phyloP scores from a whole-genome alignment of 768 basidiomycete genomes.

The Phaeolepiota aurea region DNA sequence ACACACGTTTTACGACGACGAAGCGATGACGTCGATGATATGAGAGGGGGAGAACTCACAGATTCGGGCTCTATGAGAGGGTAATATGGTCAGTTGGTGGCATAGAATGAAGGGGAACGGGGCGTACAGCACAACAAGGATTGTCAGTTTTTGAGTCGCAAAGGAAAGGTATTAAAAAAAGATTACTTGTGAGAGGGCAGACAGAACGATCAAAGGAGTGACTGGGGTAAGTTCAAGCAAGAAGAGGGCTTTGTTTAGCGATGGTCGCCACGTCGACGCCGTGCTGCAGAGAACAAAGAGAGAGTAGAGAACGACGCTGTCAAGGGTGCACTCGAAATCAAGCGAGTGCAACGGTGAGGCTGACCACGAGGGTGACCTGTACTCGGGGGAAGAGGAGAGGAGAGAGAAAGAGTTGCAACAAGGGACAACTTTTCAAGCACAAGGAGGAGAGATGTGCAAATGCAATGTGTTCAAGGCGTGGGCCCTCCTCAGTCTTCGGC shows the following conservation, averaged over 20 bases:
- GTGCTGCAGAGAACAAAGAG: slow-evolving; percentile 10
- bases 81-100: not conserved
- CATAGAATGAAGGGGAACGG: not conserved
- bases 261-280: slow-evolving; percentile 26
- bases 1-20: slow-evolving; percentile 34
- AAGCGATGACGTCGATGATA: slow-evolving; percentile 16
- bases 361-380: slow-evolving; percentile 22
- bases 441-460: slow-evolving; percentile 27
- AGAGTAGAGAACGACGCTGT: slow-evolving; percentile 20
- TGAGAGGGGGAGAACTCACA: not conserved
- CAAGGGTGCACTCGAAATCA: slow-evolving; percentile 40
- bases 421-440: slow-evolving; percentile 45
- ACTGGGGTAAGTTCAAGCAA: slow-evolving; percentile 35
- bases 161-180: slow-evolving; percentile 13
- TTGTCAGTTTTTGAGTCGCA: slow-evolving; percentile 11
- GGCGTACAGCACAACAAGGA: slow-evolving; percentile 11
- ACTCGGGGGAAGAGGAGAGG: slow-evolving; percentile 21
- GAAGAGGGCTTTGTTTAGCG: slow-evolving; percentile 19
- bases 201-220: slow-evolving; percentile 33
- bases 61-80: no score
- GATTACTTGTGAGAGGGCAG: slow-evolving; percentile 17
- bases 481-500: slow-evolving; percentile 33
- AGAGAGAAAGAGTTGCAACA: slow-evolving; percentile 31
- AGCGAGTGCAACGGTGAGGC: slow-evolving; percentile 36
- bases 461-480: slow-evolving; percentile 43